These are phyloP conservation scores for Lactuca sativa DNA, from an alignment of 129 eudicot genomes.

Conservation along the genomic window DNA sequence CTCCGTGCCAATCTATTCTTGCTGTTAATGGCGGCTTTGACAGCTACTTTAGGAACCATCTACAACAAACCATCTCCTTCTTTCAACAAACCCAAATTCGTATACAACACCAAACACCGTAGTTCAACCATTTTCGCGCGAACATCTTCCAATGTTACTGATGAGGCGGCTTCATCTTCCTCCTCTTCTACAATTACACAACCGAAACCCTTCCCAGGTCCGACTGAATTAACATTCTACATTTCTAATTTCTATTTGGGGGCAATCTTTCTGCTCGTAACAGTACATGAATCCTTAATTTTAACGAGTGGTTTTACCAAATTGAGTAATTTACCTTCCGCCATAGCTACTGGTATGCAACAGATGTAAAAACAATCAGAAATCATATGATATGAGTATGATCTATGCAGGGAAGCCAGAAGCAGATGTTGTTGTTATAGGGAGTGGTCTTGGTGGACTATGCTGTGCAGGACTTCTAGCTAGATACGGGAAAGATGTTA, in stretches of 20 bases:
- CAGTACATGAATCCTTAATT: neutral
- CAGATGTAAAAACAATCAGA: too few species aligned
- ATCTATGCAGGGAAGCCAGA: conserved; percentile 75
- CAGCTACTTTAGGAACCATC: conserved; percentile 18
- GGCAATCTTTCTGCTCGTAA: neutral
- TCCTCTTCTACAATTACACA: conserved; percentile 28
- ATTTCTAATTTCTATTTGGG: conserved; percentile 12
- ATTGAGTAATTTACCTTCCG: neutral
- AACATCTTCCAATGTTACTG: conserved; percentile 26
- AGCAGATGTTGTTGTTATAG: conserved; percentile 89
- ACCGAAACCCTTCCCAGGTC: conserved; percentile 47
- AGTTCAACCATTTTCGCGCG: conserved; percentile 35
- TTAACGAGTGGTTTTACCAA: conserved; percentile 1
- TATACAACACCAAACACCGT: conserved; percentile 13
- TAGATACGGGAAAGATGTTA: conserved; percentile 79
- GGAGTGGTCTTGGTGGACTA: conserved; percentile 96
- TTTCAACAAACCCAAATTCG: conserved; percentile 31
- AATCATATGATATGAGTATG: neutral
- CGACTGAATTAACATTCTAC: neutral
- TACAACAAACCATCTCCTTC: conserved; percentile 16
- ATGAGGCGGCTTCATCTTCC: conserved; percentile 24
- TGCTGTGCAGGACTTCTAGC: conserved; percentile 95
- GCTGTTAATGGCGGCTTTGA: conserved; percentile 25
- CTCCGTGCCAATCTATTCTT: neutral
- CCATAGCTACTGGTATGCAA: conserved; percentile 40